Evolutionary conservation across 2,329 filamentous ascomycete genomes (phyloP).

Genomic region (Didymella pomorum): DNA sequence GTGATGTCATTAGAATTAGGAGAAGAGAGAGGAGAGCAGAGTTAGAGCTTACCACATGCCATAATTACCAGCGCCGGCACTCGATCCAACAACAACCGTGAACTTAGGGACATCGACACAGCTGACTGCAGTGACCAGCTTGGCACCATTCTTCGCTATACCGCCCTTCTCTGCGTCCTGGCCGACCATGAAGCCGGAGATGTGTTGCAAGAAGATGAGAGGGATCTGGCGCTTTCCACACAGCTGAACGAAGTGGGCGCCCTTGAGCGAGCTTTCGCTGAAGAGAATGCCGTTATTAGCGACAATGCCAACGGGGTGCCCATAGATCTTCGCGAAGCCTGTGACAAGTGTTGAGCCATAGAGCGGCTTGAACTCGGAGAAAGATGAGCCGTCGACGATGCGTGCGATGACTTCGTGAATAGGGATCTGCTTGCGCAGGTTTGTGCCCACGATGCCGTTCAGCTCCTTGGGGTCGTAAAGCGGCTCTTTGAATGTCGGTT

Average conservation of each 20-base stretch:
- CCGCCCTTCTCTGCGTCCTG: slow-evolving; percentile 89
- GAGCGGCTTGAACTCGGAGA: slow-evolving; percentile 92
- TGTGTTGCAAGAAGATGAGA: slow-evolving; percentile 94
- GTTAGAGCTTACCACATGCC: slow-evolving; percentile 77
- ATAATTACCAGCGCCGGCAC: slow-evolving; percentile 95
- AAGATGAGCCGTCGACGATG: slow-evolving; percentile 88
- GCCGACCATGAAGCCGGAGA: slow-evolving; percentile 98
- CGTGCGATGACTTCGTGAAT: slow-evolving; percentile 91
- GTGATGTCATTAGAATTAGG: not conserved
- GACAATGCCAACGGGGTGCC: slow-evolving; percentile 88
- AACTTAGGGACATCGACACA: slow-evolving; percentile 96
- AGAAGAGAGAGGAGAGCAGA: too few species aligned
- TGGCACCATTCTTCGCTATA: slow-evolving; percentile 97
- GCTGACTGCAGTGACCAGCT: slow-evolving; percentile 93
- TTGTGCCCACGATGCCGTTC: slow-evolving; percentile 86
- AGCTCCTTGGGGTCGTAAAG: slow-evolving; percentile 82
- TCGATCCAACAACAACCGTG: slow-evolving; percentile 93
- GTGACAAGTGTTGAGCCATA: slow-evolving; percentile 92
- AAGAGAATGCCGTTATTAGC: slow-evolving; percentile 97
- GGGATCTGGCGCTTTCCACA: slow-evolving; percentile 90
- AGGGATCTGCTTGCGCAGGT: slow-evolving; percentile 83
- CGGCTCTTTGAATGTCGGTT: slow-evolving; percentile 71
- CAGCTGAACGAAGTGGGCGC: slow-evolving; percentile 95
- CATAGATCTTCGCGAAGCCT: slow-evolving; percentile 86
- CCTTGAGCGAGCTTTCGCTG: slow-evolving; percentile 87